Evolutionary conservation across 2,329 filamentous ascomycete species (phyloP), one percentile per base, ranked within the genome.

Genomic region (Xylariaceae sp.): DNA sequence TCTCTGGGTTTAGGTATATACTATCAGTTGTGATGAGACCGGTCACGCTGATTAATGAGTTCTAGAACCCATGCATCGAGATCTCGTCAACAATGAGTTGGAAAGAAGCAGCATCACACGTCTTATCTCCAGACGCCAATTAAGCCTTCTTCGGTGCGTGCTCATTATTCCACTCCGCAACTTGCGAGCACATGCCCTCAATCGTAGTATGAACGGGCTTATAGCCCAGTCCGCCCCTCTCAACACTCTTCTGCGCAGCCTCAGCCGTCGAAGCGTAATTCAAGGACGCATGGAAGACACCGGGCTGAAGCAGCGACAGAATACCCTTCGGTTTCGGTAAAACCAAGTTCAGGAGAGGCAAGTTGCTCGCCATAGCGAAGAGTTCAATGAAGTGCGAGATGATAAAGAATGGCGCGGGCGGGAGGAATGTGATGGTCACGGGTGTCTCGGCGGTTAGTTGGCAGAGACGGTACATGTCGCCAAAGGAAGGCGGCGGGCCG

Each of bases 171-270:
- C 75, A 79, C 9, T 74, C 70, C 4, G 66, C 64, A 9, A 79
- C 57, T 64, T 76, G 71, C 65, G 73, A 71, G 55, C 73, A 75
- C 23, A 78, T 65, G 0, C 76, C 77, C 63, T 79, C 75, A 18
- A 80, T 59, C 3, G 73, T 75, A 9, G 67, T 75, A 51, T 70
- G 74, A 6, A 69, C 69, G 2, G 68, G 71, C 52, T 56, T 57
- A 53, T 79, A 79, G 9, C 76, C 78, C 34, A 80, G 61, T 0
- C 77, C 77, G 0, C 77, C 77, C 7, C 77, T 71, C 37, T 70
- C 71, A 1, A 75, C 69, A 4, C 66, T 63, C 62, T 64, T 73
- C 62, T 71, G 69, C 4, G 77, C 77, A 51, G 68, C 65, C 9
- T 64, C 64, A 57, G 78, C 75, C 44, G 75, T 73, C 3, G 74